phyloP scores from a whole-genome alignment of 371 early-diverging fungal genomes.

The Blakeslea trispora region DNA sequence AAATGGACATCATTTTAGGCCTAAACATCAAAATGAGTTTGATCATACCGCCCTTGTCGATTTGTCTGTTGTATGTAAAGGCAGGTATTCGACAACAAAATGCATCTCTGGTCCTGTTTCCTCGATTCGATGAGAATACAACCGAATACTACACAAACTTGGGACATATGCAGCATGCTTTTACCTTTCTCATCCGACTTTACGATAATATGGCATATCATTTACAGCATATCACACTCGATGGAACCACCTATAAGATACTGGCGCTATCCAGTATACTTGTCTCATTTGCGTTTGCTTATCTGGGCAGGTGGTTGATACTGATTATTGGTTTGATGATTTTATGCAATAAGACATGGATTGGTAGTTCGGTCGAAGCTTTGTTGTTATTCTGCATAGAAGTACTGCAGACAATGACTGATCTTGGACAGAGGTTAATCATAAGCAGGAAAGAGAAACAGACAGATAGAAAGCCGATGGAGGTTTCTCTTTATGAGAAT shows the following conservation, averaged over 20 bases:
- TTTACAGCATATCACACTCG: slow-evolving; percentile 26
- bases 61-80: slow-evolving; percentile 22
- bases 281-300: slow-evolving; percentile 6
- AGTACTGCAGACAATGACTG: slow-evolving; percentile 25
- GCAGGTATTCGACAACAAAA: slow-evolving; percentile 21
- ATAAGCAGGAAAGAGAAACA: neutral
- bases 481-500: slow-evolving; percentile 48
- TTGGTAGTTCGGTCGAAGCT: slow-evolving; percentile 29
- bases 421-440: slow-evolving; percentile 12
- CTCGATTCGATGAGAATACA: slow-evolving; percentile 40
- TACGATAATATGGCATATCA: slow-evolving; percentile 48
- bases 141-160: slow-evolving; percentile 40
- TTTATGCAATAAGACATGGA: slow-evolving; percentile 41
- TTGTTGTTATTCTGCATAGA: slow-evolving; percentile 22
- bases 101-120: slow-evolving; percentile 33
- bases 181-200: slow-evolving; percentile 34
- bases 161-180: slow-evolving; percentile 37
- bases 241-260: slow-evolving; percentile 20
- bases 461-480: slow-evolving; percentile 17
- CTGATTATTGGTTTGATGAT: slow-evolving; percentile 33
- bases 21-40: slow-evolving; percentile 28
- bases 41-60: slow-evolving; percentile 27
- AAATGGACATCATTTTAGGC: slow-evolving; percentile 17
- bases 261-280: slow-evolving; percentile 10
- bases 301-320: slow-evolving; percentile 10